Conservation (phyloP, 257 asterid species). For the Phtheirospermum japonicum region DNA sequence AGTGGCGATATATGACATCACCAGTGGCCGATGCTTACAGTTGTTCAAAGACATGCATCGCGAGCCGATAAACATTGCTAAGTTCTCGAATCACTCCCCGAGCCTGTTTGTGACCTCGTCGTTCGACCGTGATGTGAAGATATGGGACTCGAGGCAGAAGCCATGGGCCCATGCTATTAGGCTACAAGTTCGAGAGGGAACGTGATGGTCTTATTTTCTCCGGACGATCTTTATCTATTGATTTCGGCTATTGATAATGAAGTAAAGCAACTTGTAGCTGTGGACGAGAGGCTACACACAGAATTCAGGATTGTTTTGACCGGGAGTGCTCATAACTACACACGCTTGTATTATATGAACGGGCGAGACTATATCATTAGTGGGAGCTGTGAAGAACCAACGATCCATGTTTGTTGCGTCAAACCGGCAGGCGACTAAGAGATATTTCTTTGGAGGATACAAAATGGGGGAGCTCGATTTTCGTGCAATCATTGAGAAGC, state of each 20-base stretch:
- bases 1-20: slow-evolving; percentile 67
- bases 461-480: slow-evolving; percentile 42
- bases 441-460: slow-evolving; percentile 56
- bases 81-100: slow-evolving; percentile 72
- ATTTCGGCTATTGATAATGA: slow-evolving; percentile 89
- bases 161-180: slow-evolving; percentile 57
- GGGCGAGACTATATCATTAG: slow-evolving; percentile 75
- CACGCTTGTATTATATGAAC: slow-evolving; percentile 84
- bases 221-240: slow-evolving; percentile 74
- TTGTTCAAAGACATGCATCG: slow-evolving; percentile 61
- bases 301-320: slow-evolving; percentile 67
- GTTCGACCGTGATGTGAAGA: slow-evolving; percentile 69
- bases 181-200: neutral
- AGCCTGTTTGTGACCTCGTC: slow-evolving; percentile 71
- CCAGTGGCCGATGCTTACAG: slow-evolving; percentile 50
- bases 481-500: slow-evolving; percentile 75
- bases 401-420: slow-evolving; percentile 66
- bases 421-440: slow-evolving; percentile 69
- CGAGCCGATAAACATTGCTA: slow-evolving; percentile 79
- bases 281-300: slow-evolving; percentile 64
- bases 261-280: slow-evolving; percentile 78
- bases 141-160: slow-evolving; percentile 82
- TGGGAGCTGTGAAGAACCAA: slow-evolving; percentile 73
- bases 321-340: slow-evolving; percentile 70
- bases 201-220: slow-evolving; percentile 68